Conservation (phyloP, 2,329 filamentous ascomycete genomes). For the Calycina marina region DNA sequence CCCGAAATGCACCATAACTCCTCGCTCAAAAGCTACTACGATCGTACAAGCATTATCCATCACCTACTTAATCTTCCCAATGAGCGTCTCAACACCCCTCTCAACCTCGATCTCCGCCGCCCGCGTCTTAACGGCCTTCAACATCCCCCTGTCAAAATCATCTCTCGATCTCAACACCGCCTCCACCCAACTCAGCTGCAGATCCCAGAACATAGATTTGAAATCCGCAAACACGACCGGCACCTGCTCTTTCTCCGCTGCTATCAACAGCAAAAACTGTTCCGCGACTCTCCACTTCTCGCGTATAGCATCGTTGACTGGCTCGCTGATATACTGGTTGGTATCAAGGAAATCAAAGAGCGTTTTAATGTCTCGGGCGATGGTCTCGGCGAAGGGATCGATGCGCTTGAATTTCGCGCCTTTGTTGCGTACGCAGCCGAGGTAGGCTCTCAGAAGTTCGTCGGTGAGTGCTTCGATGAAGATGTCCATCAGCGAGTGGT, state of each 20-base stretch:
- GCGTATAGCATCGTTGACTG: constrained; percentile 62
- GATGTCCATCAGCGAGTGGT: constrained; percentile 78
- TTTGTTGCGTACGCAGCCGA: constrained; percentile 75
- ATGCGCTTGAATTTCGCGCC: constrained; percentile 73
- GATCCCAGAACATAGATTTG: constrained; percentile 81
- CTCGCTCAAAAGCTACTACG: constrained; percentile 4
- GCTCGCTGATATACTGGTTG: constrained; percentile 43
- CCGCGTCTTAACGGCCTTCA: constrained; percentile 74
- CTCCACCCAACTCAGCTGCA: constrained; percentile 93
- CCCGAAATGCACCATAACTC: constrained; percentile 6
- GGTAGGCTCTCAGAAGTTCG: constrained; percentile 75
- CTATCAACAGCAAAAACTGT: constrained; percentile 66
- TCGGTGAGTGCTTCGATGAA: constrained; percentile 88
- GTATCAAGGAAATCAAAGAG: constrained; percentile 79
- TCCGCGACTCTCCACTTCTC: constrained; percentile 87
- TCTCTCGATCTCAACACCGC: constrained; percentile 73
- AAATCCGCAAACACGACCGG: constrained; percentile 70
- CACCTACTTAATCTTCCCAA: constrained; percentile 70
- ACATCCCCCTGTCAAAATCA: constrained; percentile 84
- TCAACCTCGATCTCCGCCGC: constrained; percentile 77
- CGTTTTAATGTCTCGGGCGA: constrained; percentile 82
- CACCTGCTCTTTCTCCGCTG: constrained; percentile 56
- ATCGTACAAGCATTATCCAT: neutral
- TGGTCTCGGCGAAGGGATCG: constrained; percentile 83
- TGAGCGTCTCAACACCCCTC: constrained; percentile 77